Evolutionary conservation across 768 basidiomycete genomes (phyloP).

Genomic region (Suillus lakei): DNA sequence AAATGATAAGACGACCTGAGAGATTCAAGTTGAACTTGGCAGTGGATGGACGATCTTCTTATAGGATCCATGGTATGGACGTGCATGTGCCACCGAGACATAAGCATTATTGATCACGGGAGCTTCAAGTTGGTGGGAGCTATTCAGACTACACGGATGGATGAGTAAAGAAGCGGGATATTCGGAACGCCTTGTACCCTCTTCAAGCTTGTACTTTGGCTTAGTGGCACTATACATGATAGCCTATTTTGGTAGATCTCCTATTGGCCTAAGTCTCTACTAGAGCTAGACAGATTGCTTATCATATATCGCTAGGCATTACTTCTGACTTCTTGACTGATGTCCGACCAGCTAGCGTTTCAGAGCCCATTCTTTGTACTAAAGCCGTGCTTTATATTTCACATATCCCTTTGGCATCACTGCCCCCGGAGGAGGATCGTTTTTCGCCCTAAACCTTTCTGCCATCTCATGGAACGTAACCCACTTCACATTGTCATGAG

Average conservation of each 20-base stretch:
- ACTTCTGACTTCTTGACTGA: neutral
- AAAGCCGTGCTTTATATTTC: slow-evolving; percentile 11
- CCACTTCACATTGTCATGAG: slow-evolving; percentile 71
- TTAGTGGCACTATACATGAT: neutral
- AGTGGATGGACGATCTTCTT: neutral
- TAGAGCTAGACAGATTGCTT: neutral
- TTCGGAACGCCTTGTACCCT: slow-evolving; percentile 1
- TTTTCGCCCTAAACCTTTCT: slow-evolving; percentile 60
- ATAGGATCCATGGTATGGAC: slow-evolving; percentile 4
- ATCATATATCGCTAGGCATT: neutral
- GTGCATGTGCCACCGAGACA: neutral
- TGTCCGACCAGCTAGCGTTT: too few relatives aligned
- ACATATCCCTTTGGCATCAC: slow-evolving; percentile 56
- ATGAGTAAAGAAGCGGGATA: slow-evolving; percentile 11
- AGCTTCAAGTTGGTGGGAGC: slow-evolving; percentile 2
- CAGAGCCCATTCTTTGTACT: neutral
- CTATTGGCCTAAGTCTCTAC: neutral
- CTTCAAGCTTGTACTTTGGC: neutral
- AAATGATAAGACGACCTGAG: neutral
- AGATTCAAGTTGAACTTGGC: neutral
- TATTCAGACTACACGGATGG: neutral
- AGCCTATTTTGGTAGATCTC: neutral
- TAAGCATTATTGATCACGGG: neutral
- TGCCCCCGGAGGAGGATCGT: slow-evolving; percentile 51
- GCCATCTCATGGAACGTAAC: slow-evolving; percentile 73